Evolutionary conservation across 1,284 basidiomycete genomes (phyloP).

Genomic region (Melampsora abietis-canadensis): DNA sequence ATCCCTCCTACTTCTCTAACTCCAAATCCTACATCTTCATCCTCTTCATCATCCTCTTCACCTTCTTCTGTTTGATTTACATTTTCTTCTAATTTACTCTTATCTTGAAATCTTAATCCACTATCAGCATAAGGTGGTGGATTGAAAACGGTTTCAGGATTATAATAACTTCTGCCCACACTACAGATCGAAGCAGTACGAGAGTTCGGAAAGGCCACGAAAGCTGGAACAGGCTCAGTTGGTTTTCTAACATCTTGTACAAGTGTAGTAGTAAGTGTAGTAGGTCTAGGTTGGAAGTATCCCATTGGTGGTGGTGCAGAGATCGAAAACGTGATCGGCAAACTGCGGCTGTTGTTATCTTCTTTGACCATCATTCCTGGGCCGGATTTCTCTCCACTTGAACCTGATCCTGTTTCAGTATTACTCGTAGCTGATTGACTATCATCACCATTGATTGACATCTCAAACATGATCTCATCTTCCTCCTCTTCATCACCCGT

Average conservation of each 20-base stretch:
- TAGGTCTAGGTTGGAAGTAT: slow-evolving; percentile 23
- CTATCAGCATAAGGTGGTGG: slow-evolving; percentile 27
- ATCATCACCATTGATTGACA: slow-evolving; percentile 37
- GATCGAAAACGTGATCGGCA: background rate
- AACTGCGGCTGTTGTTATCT: background rate
- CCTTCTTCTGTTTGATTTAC: background rate
- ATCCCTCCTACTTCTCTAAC: slow-evolving; percentile 3
- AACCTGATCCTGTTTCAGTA: background rate
- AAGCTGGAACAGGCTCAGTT: background rate
- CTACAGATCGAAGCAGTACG: background rate
- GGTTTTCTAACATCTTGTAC: background rate
- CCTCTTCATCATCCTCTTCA: slow-evolving; percentile 18
- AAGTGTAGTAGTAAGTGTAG: slow-evolving; percentile 5
- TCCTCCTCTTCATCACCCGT: slow-evolving; percentile 12
- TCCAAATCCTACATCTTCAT: slow-evolving; percentile 17
- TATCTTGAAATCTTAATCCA: slow-evolving; percentile 25
- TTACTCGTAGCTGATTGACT: background rate
- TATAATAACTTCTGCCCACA: slow-evolving; percentile 5
- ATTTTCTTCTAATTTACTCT: background rate
- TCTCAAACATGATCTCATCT: slow-evolving; percentile 24
- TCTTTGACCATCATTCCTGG: slow-evolving; percentile 1
- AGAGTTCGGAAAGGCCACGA: background rate
- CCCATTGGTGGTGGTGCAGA: slow-evolving; percentile 27
- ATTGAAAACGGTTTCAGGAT: slow-evolving; percentile 33
- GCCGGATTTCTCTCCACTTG: background rate